Evolutionary conservation across 192 early-diverging fungal genomes (phyloP), one percentile per base, ranked within the genome.

Genomic region (Podila horticola): DNA sequence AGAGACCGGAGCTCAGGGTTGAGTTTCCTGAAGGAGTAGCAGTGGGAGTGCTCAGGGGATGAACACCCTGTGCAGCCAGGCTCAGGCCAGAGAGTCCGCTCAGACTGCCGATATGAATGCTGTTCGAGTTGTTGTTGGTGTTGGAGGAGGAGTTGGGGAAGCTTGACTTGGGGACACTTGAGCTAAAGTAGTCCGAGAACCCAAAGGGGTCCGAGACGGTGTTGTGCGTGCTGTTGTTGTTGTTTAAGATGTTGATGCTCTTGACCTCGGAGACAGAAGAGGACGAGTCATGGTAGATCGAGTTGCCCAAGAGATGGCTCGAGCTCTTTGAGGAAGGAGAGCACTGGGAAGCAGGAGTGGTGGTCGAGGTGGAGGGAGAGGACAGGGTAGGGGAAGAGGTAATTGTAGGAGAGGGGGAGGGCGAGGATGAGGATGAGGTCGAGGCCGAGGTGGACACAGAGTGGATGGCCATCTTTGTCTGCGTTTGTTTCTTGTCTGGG

Each of bases 381-480:
- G 84, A 85, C 2, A 70, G 66, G 17, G 31, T 66, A 11, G 76
- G 73, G 7, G 75, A 82, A 31, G 83, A 72, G 24, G 76, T 82
- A 1, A 74, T 71, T 5, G 64, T 71, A 2, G 81, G 67, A 0
- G 86, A 75, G 11, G 81, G 63, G 1, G 83, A 75, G 2, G 85
- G 85, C 0, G 84, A 81, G 6, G 82, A 74, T 0, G 77, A 84
- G 30, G 84, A 65, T 3, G 85, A 88, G 20, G 74, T 73, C 31
- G 72, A 70, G 29, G 81, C 64, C n/a, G 55, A 81, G 22, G 86
- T 82, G n/a, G 84, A 85, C 61, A 84, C 79, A 45, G 84, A 85
- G 20, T 86, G 86, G 74, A 83, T 60, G 19, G 84, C 84, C 45
- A 74, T 79, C 22, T 45, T 63, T 41, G 30, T 29, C 20, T 30